These are phyloP conservation scores for Annulohypoxylon truncatum DNA, from an alignment of 2,329 filamentous ascomycete species.

Conservation along the genomic window DNA sequence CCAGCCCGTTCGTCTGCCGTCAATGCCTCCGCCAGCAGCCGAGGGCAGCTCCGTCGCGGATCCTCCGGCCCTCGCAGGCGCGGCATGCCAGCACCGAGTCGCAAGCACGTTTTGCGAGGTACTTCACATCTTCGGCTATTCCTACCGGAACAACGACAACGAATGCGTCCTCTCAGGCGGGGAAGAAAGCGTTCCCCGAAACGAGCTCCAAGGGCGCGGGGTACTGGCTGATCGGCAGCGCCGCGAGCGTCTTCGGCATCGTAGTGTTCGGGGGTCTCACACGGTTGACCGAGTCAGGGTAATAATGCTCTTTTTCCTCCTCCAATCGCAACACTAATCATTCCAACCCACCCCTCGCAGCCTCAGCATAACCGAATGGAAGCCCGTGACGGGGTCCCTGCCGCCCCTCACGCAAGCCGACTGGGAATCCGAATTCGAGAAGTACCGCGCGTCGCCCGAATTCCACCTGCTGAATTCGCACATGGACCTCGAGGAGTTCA, in stretches of 20 bases:
- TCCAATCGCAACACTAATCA: background rate
- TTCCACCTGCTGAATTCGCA: slow-evolving; percentile 91
- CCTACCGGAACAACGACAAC: slow-evolving; percentile 19
- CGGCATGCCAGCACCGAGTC: slow-evolving; percentile 53
- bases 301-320: slow-evolving; percentile 43
- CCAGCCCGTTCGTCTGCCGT: slow-evolving; percentile 59
- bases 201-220: slow-evolving; percentile 81
- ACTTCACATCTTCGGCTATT: slow-evolving; percentile 40
- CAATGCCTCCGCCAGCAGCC: slow-evolving; percentile 57
- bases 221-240: slow-evolving; percentile 93
- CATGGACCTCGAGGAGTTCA: slow-evolving; percentile 95
- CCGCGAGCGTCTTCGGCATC: slow-evolving; percentile 94
- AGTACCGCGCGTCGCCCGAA: slow-evolving; percentile 93
- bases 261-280: slow-evolving; percentile 96
- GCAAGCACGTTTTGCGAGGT: slow-evolving; percentile 43
- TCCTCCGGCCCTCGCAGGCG: slow-evolving; percentile 53
- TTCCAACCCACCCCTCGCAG: slow-evolving; percentile 64
- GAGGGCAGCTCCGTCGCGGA: slow-evolving; percentile 51
- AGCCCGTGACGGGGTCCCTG: slow-evolving; percentile 90
- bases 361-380: slow-evolving; percentile 98
- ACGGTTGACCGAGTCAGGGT: slow-evolving; percentile 95
- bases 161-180: slow-evolving; percentile 40
- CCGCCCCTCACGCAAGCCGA: slow-evolving; percentile 82
- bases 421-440: slow-evolving; percentile 93
- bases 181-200: slow-evolving; percentile 62